Base-by-base conservation (phyloP, 495 filamentous ascomycete species). In the Xylaria intraflava region DNA sequence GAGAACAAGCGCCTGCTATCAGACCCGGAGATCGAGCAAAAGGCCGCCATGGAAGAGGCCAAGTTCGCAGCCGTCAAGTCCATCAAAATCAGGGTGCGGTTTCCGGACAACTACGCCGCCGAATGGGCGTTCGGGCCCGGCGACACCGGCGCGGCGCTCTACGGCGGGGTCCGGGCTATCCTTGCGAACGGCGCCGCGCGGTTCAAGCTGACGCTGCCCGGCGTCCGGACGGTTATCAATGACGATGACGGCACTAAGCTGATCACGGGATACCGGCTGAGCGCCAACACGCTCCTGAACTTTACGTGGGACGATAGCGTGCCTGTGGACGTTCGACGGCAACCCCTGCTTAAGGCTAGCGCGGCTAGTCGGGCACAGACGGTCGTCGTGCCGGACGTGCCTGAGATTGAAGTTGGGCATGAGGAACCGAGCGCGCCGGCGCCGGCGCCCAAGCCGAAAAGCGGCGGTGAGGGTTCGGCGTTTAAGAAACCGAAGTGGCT, bases 101-200 rank as follows among this genome's bases (percentile, higher is more conserved):
- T 95, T 57, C 91, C 93, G 1, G 90, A 96, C 65, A 83, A 88
- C 59, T 83, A 79, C 49, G 81, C 82, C 35, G 78, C 89, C 17
- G 75, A 86, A 24, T 80, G 82, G 61, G 76, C 75, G 40, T 84
- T 90, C 61, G 73, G 71, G 2, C 79, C 81, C 4, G 59, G 70
- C 0, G 83, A 90, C 46, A 86, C 87, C 0, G 83, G 81, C 7
- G 69, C 73, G 11, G 65, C 73, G 17, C 72, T 95, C 1, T 89
- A 96, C 69, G 69, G 70, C 7, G 87, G 84, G 56, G 83, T 93
- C 39, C 62, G 62, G 27, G 65, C 65, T 30, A 59, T 82, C 23
- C 77, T 87, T 57, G 69, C 67, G 8, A 65, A 73, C 45, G 68
- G 68, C 0, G 41, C 59, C 8, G 61, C 75, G 61, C 71, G 74